Conservation (phyloP, 1,139 yeast genomes). For the Yamadazyma atmosphaerica region DNA sequence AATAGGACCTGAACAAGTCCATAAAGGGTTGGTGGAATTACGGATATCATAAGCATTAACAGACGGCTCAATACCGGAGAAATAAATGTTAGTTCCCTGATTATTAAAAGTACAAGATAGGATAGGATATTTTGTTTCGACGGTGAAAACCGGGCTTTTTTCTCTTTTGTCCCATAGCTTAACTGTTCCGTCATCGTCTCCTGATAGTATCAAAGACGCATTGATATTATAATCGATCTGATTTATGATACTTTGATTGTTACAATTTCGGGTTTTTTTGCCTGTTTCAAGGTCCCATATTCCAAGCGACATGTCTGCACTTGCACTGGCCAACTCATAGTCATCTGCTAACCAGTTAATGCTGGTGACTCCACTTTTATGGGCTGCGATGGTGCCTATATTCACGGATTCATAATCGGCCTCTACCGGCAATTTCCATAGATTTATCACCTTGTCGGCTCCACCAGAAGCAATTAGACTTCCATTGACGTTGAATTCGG, state of each 20-base stretch:
- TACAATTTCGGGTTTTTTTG: conserved; percentile 50
- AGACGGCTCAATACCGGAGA: conserved; percentile 69
- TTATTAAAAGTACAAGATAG: conserved; percentile 48
- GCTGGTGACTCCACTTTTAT: conserved; percentile 53
- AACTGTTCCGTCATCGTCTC: conserved; percentile 65
- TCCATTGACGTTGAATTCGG: conserved; percentile 46
- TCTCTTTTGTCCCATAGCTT: conserved; percentile 66
- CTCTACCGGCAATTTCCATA: conserved; percentile 45
- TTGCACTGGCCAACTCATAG: conserved; percentile 36
- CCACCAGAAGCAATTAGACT: conserved; percentile 53
- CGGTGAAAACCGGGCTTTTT: conserved; percentile 37
- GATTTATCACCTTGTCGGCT: conserved; percentile 41
- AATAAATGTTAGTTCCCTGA: conserved; percentile 45
- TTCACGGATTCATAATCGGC: conserved; percentile 27
- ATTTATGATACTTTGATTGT: conserved; percentile 40
- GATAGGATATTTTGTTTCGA: conserved; percentile 56
- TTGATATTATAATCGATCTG: conserved; percentile 36
- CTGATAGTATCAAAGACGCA: conserved; percentile 46
- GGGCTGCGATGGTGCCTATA: conserved; percentile 44
- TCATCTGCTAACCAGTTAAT: conserved; percentile 46
- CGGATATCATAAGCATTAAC: conserved; percentile 59
- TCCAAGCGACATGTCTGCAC: conserved; percentile 54
- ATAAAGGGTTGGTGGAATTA: conserved; percentile 37
- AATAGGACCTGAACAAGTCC: conserved; percentile 47
- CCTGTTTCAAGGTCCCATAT: conserved; percentile 62